A percentile compares a stretch with the other conserved stretches of the same genome.
These are phyloP conservation scores for Lactarius sanguifluus DNA, from an alignment of 768 basidiomycete genomes.

Conservation along the genomic window DNA sequence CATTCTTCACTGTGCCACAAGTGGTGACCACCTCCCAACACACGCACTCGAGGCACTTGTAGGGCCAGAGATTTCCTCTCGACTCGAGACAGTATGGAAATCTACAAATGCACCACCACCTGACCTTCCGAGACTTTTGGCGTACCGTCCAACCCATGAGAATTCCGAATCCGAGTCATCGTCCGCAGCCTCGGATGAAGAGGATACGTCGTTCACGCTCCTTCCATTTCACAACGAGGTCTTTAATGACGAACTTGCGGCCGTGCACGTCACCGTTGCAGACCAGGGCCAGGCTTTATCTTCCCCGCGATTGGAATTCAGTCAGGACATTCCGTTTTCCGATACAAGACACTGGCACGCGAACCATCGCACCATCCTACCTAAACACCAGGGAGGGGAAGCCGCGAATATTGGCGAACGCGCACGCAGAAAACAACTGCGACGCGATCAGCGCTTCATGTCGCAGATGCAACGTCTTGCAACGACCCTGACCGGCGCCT, in stretches of 20 bases:
- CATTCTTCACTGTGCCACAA: conserved; percentile 42
- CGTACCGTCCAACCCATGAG: neutral
- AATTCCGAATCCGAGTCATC: neutral
- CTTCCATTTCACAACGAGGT: conserved; percentile 43
- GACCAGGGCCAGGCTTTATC: conserved; percentile 27
- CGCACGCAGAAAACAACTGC: conserved; percentile 41
- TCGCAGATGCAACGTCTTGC: conserved; percentile 55
- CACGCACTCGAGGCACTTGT: conserved; percentile 32
- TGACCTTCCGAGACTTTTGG: conserved; percentile 35
- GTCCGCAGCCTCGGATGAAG: conserved; percentile 30
- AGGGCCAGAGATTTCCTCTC: conserved; percentile 33
- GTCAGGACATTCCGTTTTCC: conserved; percentile 41
- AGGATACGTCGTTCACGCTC: conserved; percentile 23
- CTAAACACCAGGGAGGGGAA: conserved; percentile 54
- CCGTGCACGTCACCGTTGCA: conserved; percentile 35
- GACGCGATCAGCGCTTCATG: conserved; percentile 59
- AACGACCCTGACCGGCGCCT: conserved; percentile 62
- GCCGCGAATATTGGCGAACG: conserved; percentile 36
- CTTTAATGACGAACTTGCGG: conserved; percentile 43
- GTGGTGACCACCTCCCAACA: conserved; percentile 27
- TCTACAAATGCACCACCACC: conserved; percentile 26
- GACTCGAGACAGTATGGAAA: conserved; percentile 35
- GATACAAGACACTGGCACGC: conserved; percentile 67
- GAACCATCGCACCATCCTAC: conserved; percentile 47
- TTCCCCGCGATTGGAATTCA: conserved; percentile 41